phyloP scores from a whole-genome alignment of 1,139 yeast genomes.

The Pneumocystis sp. region DNA sequence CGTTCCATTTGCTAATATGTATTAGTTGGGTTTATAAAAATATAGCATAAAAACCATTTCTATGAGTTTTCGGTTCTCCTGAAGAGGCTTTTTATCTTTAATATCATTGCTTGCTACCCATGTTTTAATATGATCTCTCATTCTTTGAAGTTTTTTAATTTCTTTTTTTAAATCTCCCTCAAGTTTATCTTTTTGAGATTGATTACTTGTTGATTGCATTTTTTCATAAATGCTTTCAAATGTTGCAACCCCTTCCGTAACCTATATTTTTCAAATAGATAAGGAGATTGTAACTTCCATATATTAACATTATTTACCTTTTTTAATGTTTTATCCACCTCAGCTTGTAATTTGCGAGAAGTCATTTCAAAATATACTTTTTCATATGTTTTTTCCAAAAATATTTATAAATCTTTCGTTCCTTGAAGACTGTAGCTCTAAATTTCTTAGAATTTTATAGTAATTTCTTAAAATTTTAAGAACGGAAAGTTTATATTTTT shows the following conservation, averaged over 20 bases:
- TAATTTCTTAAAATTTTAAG: too few species aligned
- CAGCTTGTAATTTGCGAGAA: constrained; percentile 24
- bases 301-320: constrained; percentile 36
- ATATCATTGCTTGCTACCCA: constrained; percentile 91
- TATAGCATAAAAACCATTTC: constrained; percentile 33
- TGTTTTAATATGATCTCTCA: constrained; percentile 87
- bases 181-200: constrained; percentile 82
- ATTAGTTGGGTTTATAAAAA: constrained; percentile 5
- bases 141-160: constrained; percentile 84
- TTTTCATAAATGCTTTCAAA: constrained; percentile 83
- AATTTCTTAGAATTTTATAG: too few species aligned
- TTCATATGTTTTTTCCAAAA: neutral
- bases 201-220: constrained; percentile 64
- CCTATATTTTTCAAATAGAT: neutral
- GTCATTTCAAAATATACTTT: neutral
- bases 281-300: neutral
- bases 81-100: constrained; percentile 67
- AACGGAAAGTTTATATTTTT: neutral
- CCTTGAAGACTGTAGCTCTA: neutral
- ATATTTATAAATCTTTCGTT: neutral
- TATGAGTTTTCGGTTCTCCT: constrained; percentile 69
- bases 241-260: constrained; percentile 47
- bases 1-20: constrained; percentile 72
- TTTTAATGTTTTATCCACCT: constrained; percentile 89
- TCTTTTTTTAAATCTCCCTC: constrained; percentile 88